Evolutionary conservation across 257 asterid genomes (phyloP), one percentile per base, ranked within the genome.

Genomic region (Penstemon newberryi): DNA sequence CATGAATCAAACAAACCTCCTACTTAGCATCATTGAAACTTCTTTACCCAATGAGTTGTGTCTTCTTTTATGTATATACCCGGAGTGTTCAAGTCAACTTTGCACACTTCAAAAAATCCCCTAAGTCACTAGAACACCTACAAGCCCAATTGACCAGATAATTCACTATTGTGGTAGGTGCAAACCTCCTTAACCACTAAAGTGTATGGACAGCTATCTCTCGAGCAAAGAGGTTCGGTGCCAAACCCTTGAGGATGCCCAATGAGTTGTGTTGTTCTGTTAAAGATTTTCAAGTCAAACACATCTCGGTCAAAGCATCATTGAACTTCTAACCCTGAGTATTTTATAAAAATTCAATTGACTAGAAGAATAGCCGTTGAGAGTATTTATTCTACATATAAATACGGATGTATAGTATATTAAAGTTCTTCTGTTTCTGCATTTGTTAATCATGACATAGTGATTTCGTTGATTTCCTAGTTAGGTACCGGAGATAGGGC

Each of bases 1-100:
- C 40, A 13, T 10, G 12, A 60, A 61, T 47, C 62, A 70, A 61
- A 63, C 33, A 40, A 70, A 52, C 38, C 38, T 50, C 61, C 25
- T n/a, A 54, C 1, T 3, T 6, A 3, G 13, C 15, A 40, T 53
- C 52, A 8, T 10, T 15, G 40, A 7, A 15, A 53, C 52, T 25
- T 42, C 37, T 40, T 18, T 18, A 41, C 8, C 56, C 47, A 3
- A 46, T 12, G 9, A 9, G 12, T 51, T 39, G 19, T 63, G 7
- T 45, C 37, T 25, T 25, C 33, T 25, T 25, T 25, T 25, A 25
- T 25, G 33, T 2, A 25, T 25, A 25, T 25, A 25, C 33, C 33
- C 33, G 33, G 33, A 25, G 2, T 25, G 33, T 25, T 25, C 33
- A 25, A 25, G 33, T 25, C 33, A 25, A 25, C 33, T 25, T 25